phyloP scores from a whole-genome alignment of 148 eudicot species.

The Rhododendron griersonianum region DNA sequence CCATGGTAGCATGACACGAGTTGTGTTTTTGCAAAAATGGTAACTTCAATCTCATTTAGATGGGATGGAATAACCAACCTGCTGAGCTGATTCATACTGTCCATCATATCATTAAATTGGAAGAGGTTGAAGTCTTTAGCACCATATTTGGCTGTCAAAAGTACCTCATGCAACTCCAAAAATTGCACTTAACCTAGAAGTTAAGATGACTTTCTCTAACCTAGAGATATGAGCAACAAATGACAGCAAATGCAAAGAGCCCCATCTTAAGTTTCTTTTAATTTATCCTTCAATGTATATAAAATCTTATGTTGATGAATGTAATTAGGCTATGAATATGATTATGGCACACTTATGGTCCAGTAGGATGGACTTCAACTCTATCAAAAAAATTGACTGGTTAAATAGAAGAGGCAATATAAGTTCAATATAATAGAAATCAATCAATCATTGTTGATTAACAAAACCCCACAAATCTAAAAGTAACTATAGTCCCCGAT shows the following conservation, averaged over 20 bases:
- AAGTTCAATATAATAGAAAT: too few relatives aligned
- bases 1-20: background rate
- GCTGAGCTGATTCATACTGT: slow-evolving; percentile 83
- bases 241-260: background rate
- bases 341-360: slow-evolving; percentile 55
- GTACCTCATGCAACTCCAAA: background rate
- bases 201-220: background rate
- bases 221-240: background rate
- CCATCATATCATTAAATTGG: slow-evolving; percentile 96
- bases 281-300: background rate
- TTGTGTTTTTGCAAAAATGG: background rate
- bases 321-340: background rate
- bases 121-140: slow-evolving; percentile 76
- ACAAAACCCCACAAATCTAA: too few relatives aligned
- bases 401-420: too few relatives aligned
- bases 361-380: slow-evolving; percentile 65
- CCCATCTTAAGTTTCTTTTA: background rate
- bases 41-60: background rate
- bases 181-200: background rate
- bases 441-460: too few relatives aligned
- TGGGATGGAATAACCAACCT: slow-evolving; percentile 34
- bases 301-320: background rate
- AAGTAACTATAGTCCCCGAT: too few relatives aligned
- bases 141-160: slow-evolving; percentile 61
- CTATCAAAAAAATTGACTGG: slow-evolving; percentile 39